These are phyloP conservation scores for Stagonosporopsis tanaceti DNA, from an alignment of 2,329 filamentous ascomycete genomes.

Conservation along the genomic window DNA sequence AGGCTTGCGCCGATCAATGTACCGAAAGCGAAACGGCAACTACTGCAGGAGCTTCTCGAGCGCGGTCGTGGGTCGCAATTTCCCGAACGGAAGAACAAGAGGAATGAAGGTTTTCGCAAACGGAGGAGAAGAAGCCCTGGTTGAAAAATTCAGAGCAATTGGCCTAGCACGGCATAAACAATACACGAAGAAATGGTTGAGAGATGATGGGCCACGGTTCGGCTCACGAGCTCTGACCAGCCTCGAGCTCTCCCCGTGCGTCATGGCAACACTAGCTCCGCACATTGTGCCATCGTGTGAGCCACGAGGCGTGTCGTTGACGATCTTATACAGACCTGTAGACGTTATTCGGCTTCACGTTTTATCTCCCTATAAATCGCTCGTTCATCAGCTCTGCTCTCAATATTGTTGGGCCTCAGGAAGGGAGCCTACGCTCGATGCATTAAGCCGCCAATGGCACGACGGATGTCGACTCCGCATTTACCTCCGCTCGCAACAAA, in stretches of 20 bases:
- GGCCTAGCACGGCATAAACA: slow-evolving; percentile 16
- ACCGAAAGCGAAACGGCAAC: slow-evolving; percentile 33
- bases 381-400: not conserved
- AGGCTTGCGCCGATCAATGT: slow-evolving; percentile 35
- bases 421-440: not conserved
- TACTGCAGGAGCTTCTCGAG: slow-evolving; percentile 27
- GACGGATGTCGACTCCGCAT: slow-evolving; percentile 19
- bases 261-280: slow-evolving; percentile 8
- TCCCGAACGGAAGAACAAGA: not conserved
- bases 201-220: slow-evolving; percentile 17
- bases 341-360: not conserved
- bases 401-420: not conserved
- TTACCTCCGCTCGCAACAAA: slow-evolving; percentile 13
- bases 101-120: not conserved
- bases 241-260: slow-evolving; percentile 16
- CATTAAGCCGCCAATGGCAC: slow-evolving; percentile 17
- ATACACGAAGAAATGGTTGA: slow-evolving; percentile 24
- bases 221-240: slow-evolving; percentile 3
- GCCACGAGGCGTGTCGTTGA: slow-evolving; percentile 9
- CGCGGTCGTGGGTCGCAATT: slow-evolving; percentile 1
- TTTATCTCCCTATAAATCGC: not conserved
- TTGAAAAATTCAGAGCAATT: slow-evolving; percentile 14
- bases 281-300: slow-evolving; percentile 5
- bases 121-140: slow-evolving; percentile 6
- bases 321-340: not conserved